A percentile compares a stretch with the other conserved stretches of the same genome.
phyloP scores from a whole-genome alignment of 1,284 basidiomycete species.

The Austroboletus novae-zelandiae region DNA sequence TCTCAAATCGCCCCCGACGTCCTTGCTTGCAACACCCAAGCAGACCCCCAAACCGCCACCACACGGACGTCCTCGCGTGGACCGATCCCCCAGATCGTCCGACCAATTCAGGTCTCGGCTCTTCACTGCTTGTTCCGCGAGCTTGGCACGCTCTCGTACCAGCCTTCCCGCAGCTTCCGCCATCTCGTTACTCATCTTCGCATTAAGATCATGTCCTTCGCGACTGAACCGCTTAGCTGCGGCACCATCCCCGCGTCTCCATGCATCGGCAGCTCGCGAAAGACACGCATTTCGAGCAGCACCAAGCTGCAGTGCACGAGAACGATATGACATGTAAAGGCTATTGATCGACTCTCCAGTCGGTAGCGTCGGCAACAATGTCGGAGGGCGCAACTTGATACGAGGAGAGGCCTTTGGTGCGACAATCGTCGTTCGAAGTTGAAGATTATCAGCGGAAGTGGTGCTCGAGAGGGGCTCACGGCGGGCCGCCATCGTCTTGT shows the following conservation, averaged over 20 bases:
- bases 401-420: conserved; percentile 85
- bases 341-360: conserved; percentile 79
- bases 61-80: conserved; percentile 70
- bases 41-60: conserved; percentile 83
- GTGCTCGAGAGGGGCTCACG: conserved; percentile 53
- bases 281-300: conserved; percentile 93
- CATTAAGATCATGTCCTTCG: conserved; percentile 91
- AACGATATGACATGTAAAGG: conserved; percentile 86
- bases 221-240: conserved; percentile 91
- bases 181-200: conserved; percentile 85
- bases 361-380: conserved; percentile 82
- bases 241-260: conserved; percentile 91
- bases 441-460: conserved; percentile 56
- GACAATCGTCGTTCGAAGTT: conserved; percentile 65
- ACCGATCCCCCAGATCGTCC: conserved; percentile 80
- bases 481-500: conserved; percentile 42
- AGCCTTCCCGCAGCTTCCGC: conserved; percentile 75
- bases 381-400: conserved; percentile 78
- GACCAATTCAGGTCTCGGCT: conserved; percentile 71
- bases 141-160: conserved; percentile 75
- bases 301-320: conserved; percentile 84
- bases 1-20: conserved; percentile 51
- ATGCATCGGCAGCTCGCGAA: conserved; percentile 94
- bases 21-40: conserved; percentile 74
- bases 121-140: conserved; percentile 75